Base-by-base conservation (phyloP, 1,284 basidiomycete species). In the Caloboletus firmus region DNA sequence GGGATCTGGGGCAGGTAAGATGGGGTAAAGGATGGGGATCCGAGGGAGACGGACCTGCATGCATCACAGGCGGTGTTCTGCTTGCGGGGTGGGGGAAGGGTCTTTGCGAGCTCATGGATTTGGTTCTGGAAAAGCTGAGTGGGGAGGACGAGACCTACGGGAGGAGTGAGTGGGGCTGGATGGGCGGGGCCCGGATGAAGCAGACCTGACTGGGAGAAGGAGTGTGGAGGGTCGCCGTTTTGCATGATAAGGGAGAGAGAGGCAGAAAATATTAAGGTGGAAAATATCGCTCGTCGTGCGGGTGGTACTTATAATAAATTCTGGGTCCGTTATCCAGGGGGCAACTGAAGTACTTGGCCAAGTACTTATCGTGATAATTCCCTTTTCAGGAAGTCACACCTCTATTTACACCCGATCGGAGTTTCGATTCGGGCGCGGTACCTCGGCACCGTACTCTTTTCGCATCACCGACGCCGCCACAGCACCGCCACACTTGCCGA, bases 61-160 rank as follows among this genome's bases (percentile, higher is more conserved):
- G 89, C 88, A 75, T 95, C 92, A 70, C 92, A 95, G 24, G 92
- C 91, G 22, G 91, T 91, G 68, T 95, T 95, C 74, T 95, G 91
- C 68, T 92, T 93, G 53, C 89, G 76, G 3, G 89, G 86, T 18
- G 87, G 85, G 2, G 88, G 85, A 0, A 88, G 77, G 0, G 83
- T 81, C 74, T 87, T 88, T 49, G 85, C 83, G 37, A 87, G 79
- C 62, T 89, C 87, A 64, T 88, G 84, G 47, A 89, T 85, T 70
- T 89, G 85, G 63, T 83, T 85, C 74, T 90, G 88, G 65, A 87
- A 79, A 44, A 81, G 78, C 52, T 78, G 80, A 10, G 79, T 80
- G 34, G 85, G 80, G 48, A 87, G 76, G 51, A 78, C 75, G 63
- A 85, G 80, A 59, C 78, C 84, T 85, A 64, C 30, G 39, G 12